Percentiles rank a stretch among this genome's conserved stretches.
phyloP scores from a whole-genome alignment of 805 yeast genomes.

The Yamadazyma sp. region DNA sequence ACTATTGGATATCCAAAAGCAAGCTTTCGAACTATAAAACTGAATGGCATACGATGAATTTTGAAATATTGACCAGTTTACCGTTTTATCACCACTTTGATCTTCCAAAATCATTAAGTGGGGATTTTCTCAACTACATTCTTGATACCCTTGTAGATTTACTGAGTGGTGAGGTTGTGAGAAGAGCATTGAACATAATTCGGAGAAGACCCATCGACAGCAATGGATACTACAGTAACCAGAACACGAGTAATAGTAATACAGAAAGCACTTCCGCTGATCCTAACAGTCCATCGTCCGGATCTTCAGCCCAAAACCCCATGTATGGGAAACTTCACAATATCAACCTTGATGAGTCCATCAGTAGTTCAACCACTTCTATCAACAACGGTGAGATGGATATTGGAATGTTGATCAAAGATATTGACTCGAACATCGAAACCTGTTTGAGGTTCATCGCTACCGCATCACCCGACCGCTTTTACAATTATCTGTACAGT shows the following conservation, averaged over 20 bases:
- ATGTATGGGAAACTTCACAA: background rate
- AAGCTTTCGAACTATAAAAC: constrained; percentile 10
- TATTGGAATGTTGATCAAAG: constrained; percentile 13
- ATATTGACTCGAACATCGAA: constrained; percentile 35
- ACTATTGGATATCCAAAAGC: constrained; percentile 29
- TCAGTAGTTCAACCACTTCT: background rate
- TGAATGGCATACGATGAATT: constrained; percentile 12
- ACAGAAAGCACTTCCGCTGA: background rate
- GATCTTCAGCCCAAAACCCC: background rate
- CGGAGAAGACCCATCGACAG: constrained; percentile 18
- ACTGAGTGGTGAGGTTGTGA: constrained; percentile 30
- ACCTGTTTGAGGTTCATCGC: constrained; percentile 35
- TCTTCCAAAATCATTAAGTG: constrained; percentile 27
- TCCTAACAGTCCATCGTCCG: background rate
- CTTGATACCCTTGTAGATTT: constrained; percentile 32
- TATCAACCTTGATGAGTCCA: constrained; percentile 2
- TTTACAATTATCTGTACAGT: constrained; percentile 24
- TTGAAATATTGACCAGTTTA: constrained; percentile 19
- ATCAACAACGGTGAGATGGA: constrained; percentile 1
- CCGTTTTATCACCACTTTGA: constrained; percentile 30
- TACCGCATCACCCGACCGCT: constrained; percentile 35
- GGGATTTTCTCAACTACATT: constrained; percentile 19
- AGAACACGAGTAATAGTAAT: background rate
- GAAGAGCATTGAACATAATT: constrained; percentile 28
- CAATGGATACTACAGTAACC: constrained; percentile 10